Conservation (phyloP, 176 grass and related monocot genomes). For the Otatea glauca region DNA sequence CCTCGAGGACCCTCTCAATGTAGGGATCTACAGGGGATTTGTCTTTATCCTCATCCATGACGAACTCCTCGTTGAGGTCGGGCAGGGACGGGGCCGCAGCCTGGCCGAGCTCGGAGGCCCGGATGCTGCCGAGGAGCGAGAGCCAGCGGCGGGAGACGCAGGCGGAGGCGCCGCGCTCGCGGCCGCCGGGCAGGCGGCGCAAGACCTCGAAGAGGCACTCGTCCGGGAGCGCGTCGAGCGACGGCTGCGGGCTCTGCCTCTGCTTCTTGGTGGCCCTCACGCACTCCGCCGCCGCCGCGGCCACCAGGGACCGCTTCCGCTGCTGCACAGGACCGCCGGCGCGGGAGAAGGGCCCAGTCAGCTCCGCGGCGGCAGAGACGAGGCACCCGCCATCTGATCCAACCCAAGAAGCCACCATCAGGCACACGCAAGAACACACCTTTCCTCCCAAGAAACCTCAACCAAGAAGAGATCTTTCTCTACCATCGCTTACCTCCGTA, state of each 20-base stretch:
- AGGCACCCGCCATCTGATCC: conserved; percentile 60
- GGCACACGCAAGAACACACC: background rate
- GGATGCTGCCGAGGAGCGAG: conserved; percentile 65
- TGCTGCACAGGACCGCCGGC: conserved; percentile 37
- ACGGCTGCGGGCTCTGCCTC: conserved; percentile 47
- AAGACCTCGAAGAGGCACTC: conserved; percentile 97
- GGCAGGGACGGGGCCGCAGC: conserved; percentile 41
- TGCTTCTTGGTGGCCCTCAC: conserved; percentile 50
- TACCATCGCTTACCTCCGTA: conserved; percentile 56
- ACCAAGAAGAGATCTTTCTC: background rate
- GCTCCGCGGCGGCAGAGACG: conserved; percentile 49
- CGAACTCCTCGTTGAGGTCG: conserved; percentile 75
- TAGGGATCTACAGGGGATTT: conserved; percentile 43
- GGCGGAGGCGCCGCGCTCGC: conserved; percentile 65
- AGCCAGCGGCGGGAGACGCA: conserved; percentile 94
- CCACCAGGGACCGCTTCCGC: conserved; percentile 59
- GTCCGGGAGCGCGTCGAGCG: conserved; percentile 77
- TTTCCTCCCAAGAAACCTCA: background rate
- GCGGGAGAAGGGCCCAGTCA: conserved; percentile 46
- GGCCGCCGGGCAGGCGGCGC: conserved; percentile 59
- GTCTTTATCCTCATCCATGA: conserved; percentile 46
- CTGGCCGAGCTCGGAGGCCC: conserved; percentile 59
- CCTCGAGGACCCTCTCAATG: conserved; percentile 58
- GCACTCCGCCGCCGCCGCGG: conserved; percentile 41
- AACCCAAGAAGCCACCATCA: conserved; percentile 19